A percentile compares a stretch with the other conserved stretches of the same genome.
Conservation (phyloP, 768 basidiomycete species). For the Boletus reticulatus region DNA sequence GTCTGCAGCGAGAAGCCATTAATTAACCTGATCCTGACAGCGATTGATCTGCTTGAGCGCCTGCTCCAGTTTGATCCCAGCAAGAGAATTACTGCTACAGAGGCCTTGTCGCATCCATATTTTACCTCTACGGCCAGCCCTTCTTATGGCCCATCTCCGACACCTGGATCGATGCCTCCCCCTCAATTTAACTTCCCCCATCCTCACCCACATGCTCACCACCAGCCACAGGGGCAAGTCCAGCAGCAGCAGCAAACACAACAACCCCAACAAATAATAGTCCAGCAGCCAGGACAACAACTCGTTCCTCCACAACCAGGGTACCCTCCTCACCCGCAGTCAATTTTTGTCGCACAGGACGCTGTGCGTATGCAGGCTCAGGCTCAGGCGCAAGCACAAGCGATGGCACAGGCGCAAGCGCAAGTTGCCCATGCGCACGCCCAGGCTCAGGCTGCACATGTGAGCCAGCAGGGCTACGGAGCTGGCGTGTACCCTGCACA, state of each 20-base stretch:
- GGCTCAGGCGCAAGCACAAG: conserved; percentile 41
- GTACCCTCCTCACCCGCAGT: conserved; percentile 33
- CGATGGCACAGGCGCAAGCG: conserved; percentile 38
- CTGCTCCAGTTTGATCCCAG: conserved; percentile 95
- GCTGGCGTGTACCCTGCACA: conserved; percentile 28
- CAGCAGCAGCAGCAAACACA: conserved; percentile 49
- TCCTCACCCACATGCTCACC: conserved; percentile 49
- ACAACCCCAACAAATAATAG: conserved; percentile 37
- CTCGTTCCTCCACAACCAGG: conserved; percentile 35
- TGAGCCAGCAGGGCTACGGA: conserved; percentile 29
- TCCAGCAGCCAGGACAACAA: conserved; percentile 37
- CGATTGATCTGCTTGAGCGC: conserved; percentile 90
- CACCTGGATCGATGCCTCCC: conserved; percentile 61
- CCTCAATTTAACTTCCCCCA: conserved; percentile 70
- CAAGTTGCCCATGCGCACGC: conserved; percentile 43
- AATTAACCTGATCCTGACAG: conserved; percentile 33
- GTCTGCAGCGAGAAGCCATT: not conserved
- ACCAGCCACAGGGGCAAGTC: conserved; percentile 41
- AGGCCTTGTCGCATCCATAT: conserved; percentile 91
- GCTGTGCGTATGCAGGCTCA: conserved; percentile 41
- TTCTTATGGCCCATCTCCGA: conserved; percentile 32
- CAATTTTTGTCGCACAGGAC: conserved; percentile 32
- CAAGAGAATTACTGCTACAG: conserved; percentile 86
- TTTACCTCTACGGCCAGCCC: conserved; percentile 57
- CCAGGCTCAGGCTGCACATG: conserved; percentile 35